Percentiles rank a stretch among this genome's conserved stretches.
phyloP scores from a whole-genome alignment of 768 basidiomycete species.

The Macrolepiota fuliginosa region DNA sequence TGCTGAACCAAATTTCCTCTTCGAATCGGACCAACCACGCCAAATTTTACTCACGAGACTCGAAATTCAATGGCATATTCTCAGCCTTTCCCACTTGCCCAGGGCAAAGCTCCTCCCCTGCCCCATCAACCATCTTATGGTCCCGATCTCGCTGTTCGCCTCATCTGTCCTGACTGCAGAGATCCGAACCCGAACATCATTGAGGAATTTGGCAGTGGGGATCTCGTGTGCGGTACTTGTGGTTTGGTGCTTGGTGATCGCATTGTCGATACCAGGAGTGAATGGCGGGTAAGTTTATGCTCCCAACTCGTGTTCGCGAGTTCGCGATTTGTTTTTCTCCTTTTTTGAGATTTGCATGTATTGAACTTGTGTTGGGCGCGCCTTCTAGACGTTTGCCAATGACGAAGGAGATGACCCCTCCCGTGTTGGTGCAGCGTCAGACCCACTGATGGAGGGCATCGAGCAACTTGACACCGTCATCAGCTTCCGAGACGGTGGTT shows the following conservation, averaged over 20 bases:
- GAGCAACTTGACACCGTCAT: conserved; percentile 95
- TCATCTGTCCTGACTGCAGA: conserved; percentile 94
- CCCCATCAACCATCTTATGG: conserved; percentile 54
- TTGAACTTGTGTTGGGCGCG: conserved; percentile 5
- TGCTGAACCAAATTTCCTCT: conserved; percentile 2
- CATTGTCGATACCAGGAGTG: conserved; percentile 95
- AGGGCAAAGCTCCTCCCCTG: conserved; percentile 46
- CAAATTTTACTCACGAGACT: background rate
- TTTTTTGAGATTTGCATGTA: conserved; percentile 5
- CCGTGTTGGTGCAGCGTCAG: conserved; percentile 96
- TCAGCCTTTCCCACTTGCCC: conserved; percentile 79
- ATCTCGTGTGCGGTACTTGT: conserved; percentile 93
- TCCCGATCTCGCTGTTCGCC: conserved; percentile 82
- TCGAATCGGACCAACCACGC: background rate
- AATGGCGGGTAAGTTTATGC: conserved; percentile 84
- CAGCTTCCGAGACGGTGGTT: conserved; percentile 92
- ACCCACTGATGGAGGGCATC: conserved; percentile 91
- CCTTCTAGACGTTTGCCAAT: conserved; percentile 89
- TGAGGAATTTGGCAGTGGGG: conserved; percentile 97
- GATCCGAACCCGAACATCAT: conserved; percentile 92
- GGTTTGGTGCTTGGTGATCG: conserved; percentile 95
- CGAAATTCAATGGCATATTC: conserved; percentile 55
- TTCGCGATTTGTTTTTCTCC: conserved; percentile 15
- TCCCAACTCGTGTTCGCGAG: conserved; percentile 14
- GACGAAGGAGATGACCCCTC: conserved; percentile 99